These are phyloP conservation scores for Aspergillus sp. DNA, from an alignment of 2,329 filamentous ascomycete genomes.

Conservation along the genomic window DNA sequence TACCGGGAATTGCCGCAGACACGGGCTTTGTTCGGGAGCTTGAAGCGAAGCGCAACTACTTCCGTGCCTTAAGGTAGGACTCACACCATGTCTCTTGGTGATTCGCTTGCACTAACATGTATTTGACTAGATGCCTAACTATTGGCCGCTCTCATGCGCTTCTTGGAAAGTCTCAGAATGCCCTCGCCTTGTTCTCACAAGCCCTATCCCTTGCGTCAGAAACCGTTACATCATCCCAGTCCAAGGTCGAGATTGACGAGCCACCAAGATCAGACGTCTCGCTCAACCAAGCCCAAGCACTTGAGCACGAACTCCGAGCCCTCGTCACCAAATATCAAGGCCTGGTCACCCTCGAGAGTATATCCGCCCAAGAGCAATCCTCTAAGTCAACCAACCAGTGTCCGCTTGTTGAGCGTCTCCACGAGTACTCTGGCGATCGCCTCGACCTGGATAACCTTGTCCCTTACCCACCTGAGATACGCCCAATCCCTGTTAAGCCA, in stretches of 20 bases:
- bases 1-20: constrained; percentile 88
- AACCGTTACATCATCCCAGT: constrained; percentile 50
- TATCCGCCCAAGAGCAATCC: constrained; percentile 52
- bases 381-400: constrained; percentile 40
- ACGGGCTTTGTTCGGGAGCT: constrained; percentile 72
- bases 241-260: constrained; percentile 40
- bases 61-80: constrained; percentile 78
- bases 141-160: constrained; percentile 83
- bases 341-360: constrained; percentile 75
- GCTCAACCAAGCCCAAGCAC: constrained; percentile 55
- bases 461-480: constrained; percentile 79
- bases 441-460: constrained; percentile 80
- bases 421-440: constrained; percentile 69
- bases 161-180: constrained; percentile 69
- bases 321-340: constrained; percentile 80
- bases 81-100: background rate
- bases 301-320: constrained; percentile 64
- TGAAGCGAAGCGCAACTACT: constrained; percentile 77
- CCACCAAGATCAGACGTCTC: constrained; percentile 70
- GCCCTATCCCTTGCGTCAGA: constrained; percentile 63
- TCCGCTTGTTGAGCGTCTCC: constrained; percentile 72
- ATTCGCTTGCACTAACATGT: constrained; percentile 6
- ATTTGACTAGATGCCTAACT: constrained; percentile 66
- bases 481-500: constrained; percentile 86
- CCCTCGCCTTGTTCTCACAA: constrained; percentile 79